Evolutionary conservation across 2,329 filamentous ascomycete species (phyloP), one percentile per base, ranked within the genome.

Genomic region (Ophiognomonia clavigignenti-juglandacearum): DNA sequence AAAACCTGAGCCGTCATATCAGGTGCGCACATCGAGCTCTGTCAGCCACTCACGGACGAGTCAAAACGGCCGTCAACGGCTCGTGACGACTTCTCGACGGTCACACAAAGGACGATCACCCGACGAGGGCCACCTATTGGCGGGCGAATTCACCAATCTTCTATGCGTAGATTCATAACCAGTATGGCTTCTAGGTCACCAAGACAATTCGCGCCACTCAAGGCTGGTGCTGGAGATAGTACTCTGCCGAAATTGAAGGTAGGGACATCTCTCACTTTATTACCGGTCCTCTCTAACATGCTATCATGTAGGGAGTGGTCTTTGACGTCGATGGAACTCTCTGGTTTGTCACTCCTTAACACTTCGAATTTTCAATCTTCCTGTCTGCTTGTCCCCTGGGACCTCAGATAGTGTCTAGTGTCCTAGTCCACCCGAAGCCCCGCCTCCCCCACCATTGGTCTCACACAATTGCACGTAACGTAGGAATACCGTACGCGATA

Each of bases 251-350:
- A 61, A 47, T 64, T 86, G 19, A 53, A 43, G 48, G 51, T 51
- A 45, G 23, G 31, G 19, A 27, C 13, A 7, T 26, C 22, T 10
- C n/a, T 37, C 34, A 18, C 38, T 10, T 27, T 20, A 10, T 8
- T 11, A 23, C 10, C 14, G n/a, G 4, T 32, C 18, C 23, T 39
- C 11, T 46, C 50, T 52, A 40, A 52, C 16, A 19, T 23, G 13
- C 9, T 24, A 10, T n/a, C 18, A 10, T 32, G 23, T 72, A 72
- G 51, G 82, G 82, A 4, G 68, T 85, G 2, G 75, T 97, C 13
- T 97, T 97, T 67, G 92, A 98, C 68, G 88, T 98, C 53, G 92
- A 98, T 65, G 92, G 92, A 4, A 98, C 92, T 20, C 68, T 97
- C 51, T 96, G 86, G 91, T 95, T 68, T 69, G 83, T 73, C 18